phyloP scores from a whole-genome alignment of 2,329 filamentous ascomycete genomes.

The Ilyonectria destructans region DNA sequence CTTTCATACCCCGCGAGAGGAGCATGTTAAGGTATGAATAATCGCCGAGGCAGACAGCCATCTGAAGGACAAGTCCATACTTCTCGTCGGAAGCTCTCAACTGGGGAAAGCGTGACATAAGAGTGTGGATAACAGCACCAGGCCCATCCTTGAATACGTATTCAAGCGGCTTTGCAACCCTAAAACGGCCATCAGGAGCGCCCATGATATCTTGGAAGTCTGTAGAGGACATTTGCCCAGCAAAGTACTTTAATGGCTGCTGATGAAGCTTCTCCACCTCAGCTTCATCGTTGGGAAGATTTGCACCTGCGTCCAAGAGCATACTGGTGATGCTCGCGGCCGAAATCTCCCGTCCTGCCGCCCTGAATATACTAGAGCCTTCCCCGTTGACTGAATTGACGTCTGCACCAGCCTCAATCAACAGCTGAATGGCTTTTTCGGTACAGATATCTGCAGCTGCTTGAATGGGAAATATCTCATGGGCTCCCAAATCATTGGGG shows the following conservation, averaged over 20 bases:
- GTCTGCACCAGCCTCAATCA: slow-evolving; percentile 30
- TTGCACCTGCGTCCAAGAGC: slow-evolving; percentile 16
- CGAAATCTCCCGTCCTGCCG: background rate
- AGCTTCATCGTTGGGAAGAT: background rate
- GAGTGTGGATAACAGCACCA: background rate
- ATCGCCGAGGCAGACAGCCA: slow-evolving; percentile 11
- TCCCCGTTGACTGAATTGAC: background rate
- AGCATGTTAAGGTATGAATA: slow-evolving; percentile 14
- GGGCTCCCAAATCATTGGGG: slow-evolving; percentile 16
- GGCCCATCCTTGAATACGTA: slow-evolving; percentile 28
- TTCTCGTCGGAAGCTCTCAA: background rate
- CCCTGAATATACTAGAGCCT: background rate
- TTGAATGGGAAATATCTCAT: slow-evolving; percentile 10
- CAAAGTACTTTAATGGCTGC: background rate
- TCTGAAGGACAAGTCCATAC: slow-evolving; percentile 26
- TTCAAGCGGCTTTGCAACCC: slow-evolving; percentile 2
- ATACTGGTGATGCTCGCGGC: background rate
- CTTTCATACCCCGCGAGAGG: slow-evolving; percentile 18
- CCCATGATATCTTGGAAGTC: background rate
- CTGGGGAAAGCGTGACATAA: background rate
- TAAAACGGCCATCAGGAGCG: slow-evolving; percentile 2
- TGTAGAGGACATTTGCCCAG: background rate
- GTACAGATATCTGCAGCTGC: slow-evolving; percentile 8
- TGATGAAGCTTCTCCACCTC: background rate
- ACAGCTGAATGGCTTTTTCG: background rate